Percentiles rank a stretch among this genome's conserved stretches.
phyloP scores from a whole-genome alignment of 768 basidiomycete species.

The Cystofilobasidium capitatum region DNA sequence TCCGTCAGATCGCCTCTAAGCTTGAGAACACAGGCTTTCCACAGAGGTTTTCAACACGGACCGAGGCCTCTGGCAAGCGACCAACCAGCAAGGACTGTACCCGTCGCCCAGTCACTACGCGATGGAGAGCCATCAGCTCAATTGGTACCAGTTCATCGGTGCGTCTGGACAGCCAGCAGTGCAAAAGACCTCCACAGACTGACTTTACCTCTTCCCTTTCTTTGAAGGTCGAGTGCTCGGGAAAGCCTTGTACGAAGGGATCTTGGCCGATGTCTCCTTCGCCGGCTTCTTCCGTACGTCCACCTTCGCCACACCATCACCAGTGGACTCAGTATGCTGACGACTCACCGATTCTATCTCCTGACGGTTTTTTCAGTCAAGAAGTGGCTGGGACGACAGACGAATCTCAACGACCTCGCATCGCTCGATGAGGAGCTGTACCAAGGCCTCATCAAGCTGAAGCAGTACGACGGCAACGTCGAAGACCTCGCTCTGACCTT shows the following conservation, averaged over 20 bases:
- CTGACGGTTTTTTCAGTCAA: too few species aligned
- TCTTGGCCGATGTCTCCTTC: slow-evolving; percentile 87
- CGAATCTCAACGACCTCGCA: slow-evolving; percentile 81
- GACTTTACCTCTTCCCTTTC: too few species aligned
- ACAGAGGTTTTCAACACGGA: slow-evolving; percentile 93
- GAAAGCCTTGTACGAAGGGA: slow-evolving; percentile 93
- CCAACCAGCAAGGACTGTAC: slow-evolving; percentile 83
- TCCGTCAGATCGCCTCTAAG: background rate
- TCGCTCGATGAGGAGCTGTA: slow-evolving; percentile 89
- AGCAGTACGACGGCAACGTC: slow-evolving; percentile 74
- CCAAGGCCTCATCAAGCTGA: slow-evolving; percentile 52
- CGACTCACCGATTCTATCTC: too few species aligned
- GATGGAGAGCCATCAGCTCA: slow-evolving; percentile 47
- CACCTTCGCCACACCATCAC: too few species aligned
- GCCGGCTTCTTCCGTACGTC: slow-evolving; percentile 77
- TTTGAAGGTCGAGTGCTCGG: slow-evolving; percentile 79
- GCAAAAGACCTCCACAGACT: background rate
- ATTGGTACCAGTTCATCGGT: slow-evolving; percentile 28
- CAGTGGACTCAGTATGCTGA: too few species aligned
- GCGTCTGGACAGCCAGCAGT: background rate
- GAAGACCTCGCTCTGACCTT: slow-evolving; percentile 88
- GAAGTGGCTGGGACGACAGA: slow-evolving; percentile 68
- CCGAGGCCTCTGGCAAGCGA: slow-evolving; percentile 86
- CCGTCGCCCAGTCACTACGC: slow-evolving; percentile 90
- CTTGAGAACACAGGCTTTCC: slow-evolving; percentile 49